These are phyloP conservation scores for Nicotiana undulata DNA, from an alignment of 257 asterid species.

Conservation along the genomic window DNA sequence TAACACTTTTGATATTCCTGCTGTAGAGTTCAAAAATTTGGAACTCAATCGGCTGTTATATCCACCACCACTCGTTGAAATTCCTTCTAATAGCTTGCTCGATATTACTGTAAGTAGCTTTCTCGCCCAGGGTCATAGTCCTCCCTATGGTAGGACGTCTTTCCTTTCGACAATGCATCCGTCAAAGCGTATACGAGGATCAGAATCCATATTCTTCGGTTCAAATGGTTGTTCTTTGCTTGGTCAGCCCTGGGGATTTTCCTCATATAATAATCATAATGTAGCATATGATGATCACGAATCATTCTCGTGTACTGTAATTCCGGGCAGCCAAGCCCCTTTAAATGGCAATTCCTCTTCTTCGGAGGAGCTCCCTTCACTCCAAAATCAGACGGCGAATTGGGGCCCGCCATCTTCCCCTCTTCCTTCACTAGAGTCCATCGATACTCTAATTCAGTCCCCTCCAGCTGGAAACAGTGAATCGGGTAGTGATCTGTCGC, in stretches of 20 bases:
- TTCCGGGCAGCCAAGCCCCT: conserved; percentile 35
- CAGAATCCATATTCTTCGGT: conserved; percentile 21
- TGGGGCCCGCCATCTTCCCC: conserved; percentile 50
- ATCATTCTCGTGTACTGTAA: conserved; percentile 14
- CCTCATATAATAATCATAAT: conserved; percentile 28
- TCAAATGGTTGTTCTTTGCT: conserved; percentile 21
- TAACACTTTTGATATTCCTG: conserved; percentile 28
- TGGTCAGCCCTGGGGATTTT: conserved; percentile 18
- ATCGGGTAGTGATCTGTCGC: conserved; percentile 25
- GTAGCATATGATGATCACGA: conserved; percentile 15
- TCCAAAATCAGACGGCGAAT: conserved; percentile 43
- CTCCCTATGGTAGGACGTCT: conserved; percentile 16
- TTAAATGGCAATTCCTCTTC: conserved; percentile 35
- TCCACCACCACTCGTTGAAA: conserved; percentile 17
- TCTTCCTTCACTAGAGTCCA: conserved; percentile 35
- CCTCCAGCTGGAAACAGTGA: conserved; percentile 30
- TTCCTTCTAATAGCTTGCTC: conserved; percentile 20
- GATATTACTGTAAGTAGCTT: conserved; percentile 28
- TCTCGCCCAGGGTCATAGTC: conserved; percentile 16
- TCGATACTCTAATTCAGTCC: conserved; percentile 32
- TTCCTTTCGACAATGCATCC: conserved; percentile 25
- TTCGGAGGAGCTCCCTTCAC: conserved; percentile 74
- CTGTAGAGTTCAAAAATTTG: conserved; percentile 30
- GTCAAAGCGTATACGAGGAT: conserved; percentile 37
- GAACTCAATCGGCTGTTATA: conserved; percentile 21